Evolutionary conservation across 306 rosid genomes (phyloP).

Genomic region (Sicyos baderoa): DNA sequence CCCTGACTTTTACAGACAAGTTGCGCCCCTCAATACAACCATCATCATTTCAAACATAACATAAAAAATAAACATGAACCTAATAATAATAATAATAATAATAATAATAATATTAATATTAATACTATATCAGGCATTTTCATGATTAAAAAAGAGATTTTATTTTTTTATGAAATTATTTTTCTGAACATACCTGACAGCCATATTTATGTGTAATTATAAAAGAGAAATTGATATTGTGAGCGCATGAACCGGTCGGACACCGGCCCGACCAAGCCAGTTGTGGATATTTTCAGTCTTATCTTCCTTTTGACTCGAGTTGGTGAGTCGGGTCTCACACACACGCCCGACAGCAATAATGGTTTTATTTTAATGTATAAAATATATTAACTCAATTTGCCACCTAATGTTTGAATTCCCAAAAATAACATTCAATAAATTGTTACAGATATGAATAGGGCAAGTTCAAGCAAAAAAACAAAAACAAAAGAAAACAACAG

Average conservation of each 20-base stretch:
- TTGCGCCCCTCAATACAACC: slow-evolving; percentile 45
- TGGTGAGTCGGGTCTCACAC: slow-evolving; percentile 1
- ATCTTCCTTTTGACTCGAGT: slow-evolving; percentile 3
- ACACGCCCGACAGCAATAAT: slow-evolving; percentile 11
- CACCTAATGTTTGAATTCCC: too few relatives aligned
- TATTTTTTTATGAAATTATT: neutral
- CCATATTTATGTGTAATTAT: neutral
- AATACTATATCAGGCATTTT: neutral
- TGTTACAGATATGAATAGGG: too few relatives aligned
- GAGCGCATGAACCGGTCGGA: slow-evolving; percentile 73
- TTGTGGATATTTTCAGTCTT: slow-evolving; percentile 34
- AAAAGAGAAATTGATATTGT: slow-evolving; percentile 39
- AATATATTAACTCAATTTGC: too few relatives aligned
- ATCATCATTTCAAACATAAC: slow-evolving; percentile 39
- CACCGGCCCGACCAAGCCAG: slow-evolving; percentile 64
- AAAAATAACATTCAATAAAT: too few relatives aligned
- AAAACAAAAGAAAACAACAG: too few relatives aligned
- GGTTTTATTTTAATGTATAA: too few relatives aligned
- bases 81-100: neutral
- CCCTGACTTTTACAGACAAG: slow-evolving; percentile 3
- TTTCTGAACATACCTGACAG: slow-evolving; percentile 24
- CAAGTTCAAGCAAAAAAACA: too few relatives aligned
- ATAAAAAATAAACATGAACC: slow-evolving; percentile 16
- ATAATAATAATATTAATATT: neutral
- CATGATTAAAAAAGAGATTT: slow-evolving; percentile 9